Base-by-base conservation (phyloP, 73 alveolate genomes). In the Paramecium caudatum region DNA sequence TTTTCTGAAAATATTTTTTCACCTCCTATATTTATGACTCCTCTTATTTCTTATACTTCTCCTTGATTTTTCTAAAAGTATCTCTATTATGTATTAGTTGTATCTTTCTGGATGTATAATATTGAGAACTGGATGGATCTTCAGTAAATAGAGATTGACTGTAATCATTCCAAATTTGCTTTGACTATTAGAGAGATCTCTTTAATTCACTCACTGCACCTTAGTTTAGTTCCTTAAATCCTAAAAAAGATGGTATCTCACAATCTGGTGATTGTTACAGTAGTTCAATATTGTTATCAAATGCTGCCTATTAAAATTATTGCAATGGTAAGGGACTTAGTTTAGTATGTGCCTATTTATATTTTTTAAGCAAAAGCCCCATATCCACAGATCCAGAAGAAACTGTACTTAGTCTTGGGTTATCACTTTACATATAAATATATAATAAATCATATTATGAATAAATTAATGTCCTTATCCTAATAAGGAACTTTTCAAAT, bases 161-260 rank as follows among this genome's bases (percentile, higher is more conserved):
- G 32, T 74, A 74, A 74, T 43, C 43, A 21, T 74, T 74, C 88
- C 88, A 74, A 32, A 74, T 39, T 23, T 27, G 5, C 32, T 74
- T 74, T 10, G 88, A 74, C 43, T 74, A 25, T 39, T 21, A 74
- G 19, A 74, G 32, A 2, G 88, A 74, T 4, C 88, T 17, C 9
- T 74, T 74, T 13, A 74, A 74, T 19, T 74, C 88, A 19, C 55
- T 43, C 2, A 74, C 68, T 16, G 88, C 65, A 12, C 88, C 88
- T 16, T 39, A 41, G 32, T 74, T 74, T 13, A 74, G 62, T 39
- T 36, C 62, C 43, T 74, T 74, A 45, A 74, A 74, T n/a, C 55
- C 55, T 39, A 74, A 37, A 37, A 74, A 74, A 21, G 19, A 5
- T 12, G 43, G 17, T 1, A 23, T 2, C 9, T 41, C 43, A 19